A percentile compares a stretch with the other conserved stretches of the same genome.
phyloP scores from a whole-genome alignment of 768 basidiomycete species.

The Agrocybe praecox region DNA sequence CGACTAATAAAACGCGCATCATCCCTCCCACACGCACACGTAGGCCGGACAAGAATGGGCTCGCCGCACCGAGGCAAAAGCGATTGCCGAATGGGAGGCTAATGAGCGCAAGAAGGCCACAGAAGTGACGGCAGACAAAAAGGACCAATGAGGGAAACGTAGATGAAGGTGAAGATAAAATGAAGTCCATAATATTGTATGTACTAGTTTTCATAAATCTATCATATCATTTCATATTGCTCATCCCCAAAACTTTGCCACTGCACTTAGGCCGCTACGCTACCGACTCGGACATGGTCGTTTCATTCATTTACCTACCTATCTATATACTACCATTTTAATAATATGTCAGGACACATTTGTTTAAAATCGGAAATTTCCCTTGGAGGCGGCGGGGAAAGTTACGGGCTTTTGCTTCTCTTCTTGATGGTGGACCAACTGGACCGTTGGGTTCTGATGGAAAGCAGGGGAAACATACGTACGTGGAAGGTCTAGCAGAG shows the following conservation, averaged over 20 bases:
- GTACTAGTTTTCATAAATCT: too few species aligned
- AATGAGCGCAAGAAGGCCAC: constrained; percentile 31
- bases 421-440: background rate
- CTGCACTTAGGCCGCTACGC: background rate
- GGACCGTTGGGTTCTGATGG: background rate
- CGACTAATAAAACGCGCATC: too few species aligned
- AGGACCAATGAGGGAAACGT: constrained; percentile 44
- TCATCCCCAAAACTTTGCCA: background rate
- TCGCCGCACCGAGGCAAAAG: constrained; percentile 57
- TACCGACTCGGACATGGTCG: background rate
- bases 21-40: too few species aligned
- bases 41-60: constrained; percentile 90
- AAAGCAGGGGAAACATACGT: background rate
- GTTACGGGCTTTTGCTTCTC: background rate
- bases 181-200: too few species aligned
- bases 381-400: too few species aligned
- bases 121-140: constrained; percentile 32
- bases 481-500: too few species aligned
- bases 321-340: background rate
- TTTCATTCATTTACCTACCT: background rate
- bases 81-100: constrained; percentile 32
- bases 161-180: too few species aligned
- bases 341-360: too few species aligned
- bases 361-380: too few species aligned
- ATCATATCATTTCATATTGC: too few species aligned